Percentiles rank a stretch among this genome's conserved stretches.
These are phyloP conservation scores for Beta corolliflora DNA, from an alignment of 179 eudicot species.

Conservation along the genomic window DNA sequence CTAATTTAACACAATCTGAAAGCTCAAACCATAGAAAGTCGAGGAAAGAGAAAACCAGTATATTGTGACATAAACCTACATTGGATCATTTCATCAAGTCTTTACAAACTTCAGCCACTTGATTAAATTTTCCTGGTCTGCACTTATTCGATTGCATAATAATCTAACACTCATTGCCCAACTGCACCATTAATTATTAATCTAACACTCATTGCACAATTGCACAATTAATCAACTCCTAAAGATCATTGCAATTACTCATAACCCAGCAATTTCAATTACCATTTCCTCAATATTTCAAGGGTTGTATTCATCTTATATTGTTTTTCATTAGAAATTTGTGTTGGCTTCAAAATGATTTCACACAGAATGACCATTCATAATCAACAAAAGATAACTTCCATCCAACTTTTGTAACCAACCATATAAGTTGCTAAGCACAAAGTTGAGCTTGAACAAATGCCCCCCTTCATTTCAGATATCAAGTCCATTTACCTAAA, in stretches of 20 bases:
- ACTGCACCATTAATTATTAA: neutral
- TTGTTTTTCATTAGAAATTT: neutral
- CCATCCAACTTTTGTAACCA: neutral
- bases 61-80: neutral
- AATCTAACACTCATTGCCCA: neutral
- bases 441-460: constrained; percentile 1
- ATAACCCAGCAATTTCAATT: neutral
- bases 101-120: neutral
- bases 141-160: neutral
- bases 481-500: too few relatives aligned
- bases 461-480: neutral
- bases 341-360: neutral
- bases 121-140: neutral
- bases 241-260: neutral
- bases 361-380: neutral
- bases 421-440: neutral
- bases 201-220: neutral
- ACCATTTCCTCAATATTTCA: neutral
- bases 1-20: neutral
- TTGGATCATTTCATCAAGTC: neutral
- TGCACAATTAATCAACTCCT: neutral
- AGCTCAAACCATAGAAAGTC: neutral
- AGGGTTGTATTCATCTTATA: neutral
- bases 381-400: neutral
- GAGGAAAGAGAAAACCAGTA: neutral